phyloP scores from a whole-genome alignment of 192 early-diverging fungal species.

The Gorgonomyces haynaldii region DNA sequence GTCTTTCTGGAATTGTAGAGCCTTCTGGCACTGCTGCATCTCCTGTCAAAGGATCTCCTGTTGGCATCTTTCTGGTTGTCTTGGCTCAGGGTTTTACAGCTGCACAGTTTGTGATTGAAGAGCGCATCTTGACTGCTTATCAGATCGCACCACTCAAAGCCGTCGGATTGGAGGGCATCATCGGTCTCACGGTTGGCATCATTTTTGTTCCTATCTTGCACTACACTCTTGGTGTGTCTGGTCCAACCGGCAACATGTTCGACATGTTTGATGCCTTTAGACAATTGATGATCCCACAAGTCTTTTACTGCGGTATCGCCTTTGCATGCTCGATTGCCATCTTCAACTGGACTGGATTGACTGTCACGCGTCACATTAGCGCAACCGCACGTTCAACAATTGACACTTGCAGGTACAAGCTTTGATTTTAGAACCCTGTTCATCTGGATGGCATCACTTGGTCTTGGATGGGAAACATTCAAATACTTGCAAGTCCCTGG shows the following conservation, averaged over 20 bases:
- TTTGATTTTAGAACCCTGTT: conserved; percentile 57
- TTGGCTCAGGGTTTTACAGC: conserved; percentile 90
- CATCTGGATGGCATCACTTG: conserved; percentile 84
- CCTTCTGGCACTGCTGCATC: background rate
- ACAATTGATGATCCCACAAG: conserved; percentile 6
- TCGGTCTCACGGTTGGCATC: conserved; percentile 66
- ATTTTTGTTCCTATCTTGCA: conserved; percentile 66
- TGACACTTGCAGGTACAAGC: conserved; percentile 68
- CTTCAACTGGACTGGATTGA: conserved; percentile 93
- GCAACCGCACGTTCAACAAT: conserved; percentile 92
- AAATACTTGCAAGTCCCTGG: conserved; percentile 87
- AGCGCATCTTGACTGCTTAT: conserved; percentile 77
- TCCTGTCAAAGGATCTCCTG: conserved; percentile 21
- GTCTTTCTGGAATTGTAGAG: conserved; percentile 23
- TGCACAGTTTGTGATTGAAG: conserved; percentile 91
- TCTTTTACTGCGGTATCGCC: conserved; percentile 45
- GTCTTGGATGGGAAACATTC: conserved; percentile 93
- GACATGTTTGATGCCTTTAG: conserved; percentile 59
- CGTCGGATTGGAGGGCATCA: conserved; percentile 86
- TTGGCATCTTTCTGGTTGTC: conserved; percentile 77
- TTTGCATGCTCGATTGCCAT: conserved; percentile 75
- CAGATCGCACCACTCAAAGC: conserved; percentile 74
- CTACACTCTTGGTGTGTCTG: conserved; percentile 43
- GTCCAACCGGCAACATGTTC: conserved; percentile 67
- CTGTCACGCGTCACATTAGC: conserved; percentile 71